Conservation (phyloP, 352 stramenopile genomes). For the Phytophthora lateralis region DNA sequence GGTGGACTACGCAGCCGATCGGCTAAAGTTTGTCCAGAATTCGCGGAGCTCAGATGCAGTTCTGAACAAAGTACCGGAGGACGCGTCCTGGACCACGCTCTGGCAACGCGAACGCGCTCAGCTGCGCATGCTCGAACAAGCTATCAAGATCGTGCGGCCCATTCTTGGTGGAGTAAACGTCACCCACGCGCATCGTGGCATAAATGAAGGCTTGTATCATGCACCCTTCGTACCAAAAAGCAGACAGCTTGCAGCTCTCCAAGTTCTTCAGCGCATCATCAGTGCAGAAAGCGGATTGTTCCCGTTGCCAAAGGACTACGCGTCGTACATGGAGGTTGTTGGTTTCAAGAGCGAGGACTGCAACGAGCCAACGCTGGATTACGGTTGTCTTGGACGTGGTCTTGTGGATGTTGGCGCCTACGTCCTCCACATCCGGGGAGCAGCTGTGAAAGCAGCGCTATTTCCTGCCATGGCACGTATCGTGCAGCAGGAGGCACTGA, state of each 20-base stretch:
- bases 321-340: slow-evolving; percentile 49
- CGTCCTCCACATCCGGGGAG: slow-evolving; percentile 42
- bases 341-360: slow-evolving; percentile 57
- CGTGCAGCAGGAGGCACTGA: slow-evolving; percentile 54
- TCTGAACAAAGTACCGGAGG: slow-evolving; percentile 49
- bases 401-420: slow-evolving; percentile 56
- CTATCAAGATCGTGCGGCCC: slow-evolving; percentile 41
- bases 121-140: slow-evolving; percentile 47
- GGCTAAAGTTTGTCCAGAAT: slow-evolving; percentile 50
- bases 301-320: slow-evolving; percentile 50
- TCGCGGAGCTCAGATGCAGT: slow-evolving; percentile 39
- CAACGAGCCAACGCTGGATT: slow-evolving; percentile 47
- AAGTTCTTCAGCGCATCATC: slow-evolving; percentile 51
- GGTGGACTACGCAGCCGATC: slow-evolving; percentile 63
- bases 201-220: slow-evolving; percentile 38
- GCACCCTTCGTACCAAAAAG: slow-evolving; percentile 38
- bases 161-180: slow-evolving; percentile 67
- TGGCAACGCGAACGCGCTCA: slow-evolving; percentile 55
- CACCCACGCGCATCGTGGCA: slow-evolving; percentile 55
- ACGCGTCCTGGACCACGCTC: slow-evolving; percentile 56
- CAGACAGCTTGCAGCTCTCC: slow-evolving; percentile 46
- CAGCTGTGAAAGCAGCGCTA: slow-evolving; percentile 45
- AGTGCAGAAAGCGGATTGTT: slow-evolving; percentile 56
- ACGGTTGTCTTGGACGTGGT: slow-evolving; percentile 55
- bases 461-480: slow-evolving; percentile 61